phyloP scores from a whole-genome alignment of 2,329 filamentous ascomycete genomes.

The Waltergamsia citrina region DNA sequence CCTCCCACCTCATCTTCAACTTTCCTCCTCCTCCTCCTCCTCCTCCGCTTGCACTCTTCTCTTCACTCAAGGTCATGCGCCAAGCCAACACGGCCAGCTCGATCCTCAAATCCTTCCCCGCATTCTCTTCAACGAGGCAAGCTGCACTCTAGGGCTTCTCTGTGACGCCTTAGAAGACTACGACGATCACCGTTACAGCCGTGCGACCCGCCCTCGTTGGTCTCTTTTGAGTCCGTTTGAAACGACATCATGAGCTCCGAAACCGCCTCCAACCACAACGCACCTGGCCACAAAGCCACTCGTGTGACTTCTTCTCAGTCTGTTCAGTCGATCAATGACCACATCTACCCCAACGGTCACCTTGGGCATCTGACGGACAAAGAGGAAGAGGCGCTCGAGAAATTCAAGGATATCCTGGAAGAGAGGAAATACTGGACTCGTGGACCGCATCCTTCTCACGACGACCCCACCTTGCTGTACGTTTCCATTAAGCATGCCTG shows the following conservation, averaged over 20 bases:
- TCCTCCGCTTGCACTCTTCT: neutral
- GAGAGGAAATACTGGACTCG: conserved; percentile 56
- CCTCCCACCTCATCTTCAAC: neutral
- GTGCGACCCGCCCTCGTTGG: too few relatives aligned
- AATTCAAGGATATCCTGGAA: conserved; percentile 62
- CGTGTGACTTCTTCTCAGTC: conserved; percentile 8
- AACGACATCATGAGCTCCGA: conserved; percentile 1
- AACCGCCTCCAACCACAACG: neutral
- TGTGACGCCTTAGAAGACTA: too few relatives aligned
- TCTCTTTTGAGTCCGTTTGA: too few relatives aligned
- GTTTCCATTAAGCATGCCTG: conserved; percentile 15
- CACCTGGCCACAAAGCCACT: neutral
- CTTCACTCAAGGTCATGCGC: neutral
- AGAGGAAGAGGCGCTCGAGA: conserved; percentile 56
- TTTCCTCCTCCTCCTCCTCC: neutral
- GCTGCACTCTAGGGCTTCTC: too few relatives aligned
- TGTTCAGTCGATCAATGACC: conserved; percentile 20
- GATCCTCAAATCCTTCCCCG: too few relatives aligned
- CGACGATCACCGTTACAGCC: too few relatives aligned
- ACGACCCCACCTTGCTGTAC: conserved; percentile 65
- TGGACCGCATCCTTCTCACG: conserved; percentile 51
- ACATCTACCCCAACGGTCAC: conserved; percentile 67
- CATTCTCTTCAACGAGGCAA: too few relatives aligned
- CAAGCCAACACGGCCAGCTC: too few relatives aligned
- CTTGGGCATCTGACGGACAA: conserved; percentile 63